A percentile compares a stretch with the other conserved stretches of the same genome.
These are phyloP conservation scores for Laguncularia racemosa DNA, from an alignment of 345 rosid genomes.

Conservation along the genomic window DNA sequence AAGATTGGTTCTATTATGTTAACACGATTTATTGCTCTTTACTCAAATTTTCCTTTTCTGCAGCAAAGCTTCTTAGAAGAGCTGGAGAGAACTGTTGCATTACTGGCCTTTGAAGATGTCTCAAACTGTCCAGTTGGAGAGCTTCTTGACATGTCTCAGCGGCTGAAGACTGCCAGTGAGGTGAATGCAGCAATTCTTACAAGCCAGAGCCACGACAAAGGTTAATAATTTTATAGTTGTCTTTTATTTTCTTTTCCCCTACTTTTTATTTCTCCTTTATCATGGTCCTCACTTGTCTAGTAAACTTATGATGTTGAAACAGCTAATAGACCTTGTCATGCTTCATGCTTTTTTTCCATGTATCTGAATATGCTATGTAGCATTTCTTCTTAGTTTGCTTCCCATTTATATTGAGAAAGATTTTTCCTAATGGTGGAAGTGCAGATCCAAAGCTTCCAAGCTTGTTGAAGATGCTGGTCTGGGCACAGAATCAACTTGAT, in stretches of 20 bases:
- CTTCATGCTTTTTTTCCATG: no score
- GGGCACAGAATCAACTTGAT: slow-evolving; percentile 89
- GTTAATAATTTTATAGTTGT: slow-evolving; percentile 16
- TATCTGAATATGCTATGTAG: no score
- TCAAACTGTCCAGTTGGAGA: slow-evolving; percentile 84
- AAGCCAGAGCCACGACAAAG: slow-evolving; percentile 98
- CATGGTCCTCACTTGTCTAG: no score
- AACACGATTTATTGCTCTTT: background rate
- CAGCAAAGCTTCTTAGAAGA: slow-evolving; percentile 89
- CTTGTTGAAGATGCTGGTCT: slow-evolving; percentile 84
- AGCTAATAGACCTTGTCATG: no score
- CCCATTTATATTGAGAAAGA: no score
- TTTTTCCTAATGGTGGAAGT: background rate
- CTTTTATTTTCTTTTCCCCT: background rate
- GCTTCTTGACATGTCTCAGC: slow-evolving; percentile 84
- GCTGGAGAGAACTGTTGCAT: slow-evolving; percentile 86
- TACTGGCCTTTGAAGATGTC: slow-evolving; percentile 88
- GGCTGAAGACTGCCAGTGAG: slow-evolving; percentile 91
- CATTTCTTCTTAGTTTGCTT: no score
- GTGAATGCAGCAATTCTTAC: slow-evolving; percentile 97
- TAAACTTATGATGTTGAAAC: no score
- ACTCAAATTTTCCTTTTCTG: slow-evolving; percentile 6
- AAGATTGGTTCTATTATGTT: no score
- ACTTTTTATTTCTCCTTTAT: no score
- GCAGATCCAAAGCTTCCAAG: slow-evolving; percentile 96